Conservation (phyloP, 805 yeast genomes). For the Starmerella powellii region DNA sequence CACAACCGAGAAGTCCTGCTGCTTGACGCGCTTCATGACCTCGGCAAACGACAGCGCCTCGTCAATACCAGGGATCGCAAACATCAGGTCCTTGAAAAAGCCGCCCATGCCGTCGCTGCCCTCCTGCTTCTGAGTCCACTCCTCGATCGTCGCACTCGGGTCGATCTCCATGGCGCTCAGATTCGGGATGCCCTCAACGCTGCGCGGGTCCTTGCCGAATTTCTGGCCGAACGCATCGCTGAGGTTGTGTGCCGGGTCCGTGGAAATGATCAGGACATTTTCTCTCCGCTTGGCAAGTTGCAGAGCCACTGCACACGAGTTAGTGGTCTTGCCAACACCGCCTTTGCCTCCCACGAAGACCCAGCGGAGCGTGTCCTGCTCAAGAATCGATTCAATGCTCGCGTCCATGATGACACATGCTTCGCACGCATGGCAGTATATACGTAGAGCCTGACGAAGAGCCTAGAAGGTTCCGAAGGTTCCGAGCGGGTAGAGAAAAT, state of each 20-base stretch:
- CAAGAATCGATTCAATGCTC: constrained; percentile 33
- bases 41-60: constrained; percentile 97
- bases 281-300: constrained; percentile 81
- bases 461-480: too few species aligned
- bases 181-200: constrained; percentile 78
- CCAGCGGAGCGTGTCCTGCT: constrained; percentile 63
- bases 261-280: constrained; percentile 77
- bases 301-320: constrained; percentile 88
- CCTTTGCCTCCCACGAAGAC: constrained; percentile 99
- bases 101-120: constrained; percentile 43
- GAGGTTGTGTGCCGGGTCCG: constrained; percentile 97
- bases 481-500: too few species aligned
- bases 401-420: constrained; percentile 26
- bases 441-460: too few species aligned
- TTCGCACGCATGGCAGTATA: too few species aligned
- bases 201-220: constrained; percentile 91
- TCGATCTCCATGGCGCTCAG: constrained; percentile 97
- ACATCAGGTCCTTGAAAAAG: constrained; percentile 81
- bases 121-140: constrained; percentile 41
- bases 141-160: constrained; percentile 86
- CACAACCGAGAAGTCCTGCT: constrained; percentile 65
- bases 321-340: constrained; percentile 98
- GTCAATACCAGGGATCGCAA: constrained; percentile 95
- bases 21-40: constrained; percentile 90
- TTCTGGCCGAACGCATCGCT: constrained; percentile 98